Evolutionary conservation across 805 yeast species (phyloP).

Genomic region (Yamadazyma scolyti): DNA sequence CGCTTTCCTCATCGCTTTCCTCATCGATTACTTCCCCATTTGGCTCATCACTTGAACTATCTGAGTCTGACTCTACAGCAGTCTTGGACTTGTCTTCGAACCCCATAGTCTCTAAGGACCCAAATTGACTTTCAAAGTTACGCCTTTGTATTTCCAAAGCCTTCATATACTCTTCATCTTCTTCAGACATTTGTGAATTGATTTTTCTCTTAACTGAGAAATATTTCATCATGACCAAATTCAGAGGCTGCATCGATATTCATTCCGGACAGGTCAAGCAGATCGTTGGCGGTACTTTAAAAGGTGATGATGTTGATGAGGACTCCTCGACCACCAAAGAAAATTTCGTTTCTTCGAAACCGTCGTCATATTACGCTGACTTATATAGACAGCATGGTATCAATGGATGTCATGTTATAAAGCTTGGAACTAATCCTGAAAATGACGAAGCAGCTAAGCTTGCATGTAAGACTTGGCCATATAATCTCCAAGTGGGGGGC

Average conservation of each 20-base stretch:
- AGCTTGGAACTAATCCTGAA: conserved; percentile 70
- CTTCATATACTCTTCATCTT: conserved; percentile 29
- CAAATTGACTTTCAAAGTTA: conserved; percentile 64
- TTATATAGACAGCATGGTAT: conserved; percentile 61
- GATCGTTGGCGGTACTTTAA: conserved; percentile 90
- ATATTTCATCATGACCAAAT: conserved; percentile 69
- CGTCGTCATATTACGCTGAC: conserved; percentile 71
- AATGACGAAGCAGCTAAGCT: conserved; percentile 80
- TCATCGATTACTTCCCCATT: conserved; percentile 20
- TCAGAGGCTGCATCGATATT: conserved; percentile 92
- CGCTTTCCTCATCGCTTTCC: conserved; percentile 12
- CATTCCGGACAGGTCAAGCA: conserved; percentile 96
- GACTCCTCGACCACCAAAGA: conserved; percentile 23
- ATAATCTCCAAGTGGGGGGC: conserved; percentile 82
- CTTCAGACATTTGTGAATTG: background rate
- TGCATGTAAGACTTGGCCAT: conserved; percentile 76
- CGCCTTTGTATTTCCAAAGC: conserved; percentile 51
- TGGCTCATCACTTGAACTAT: conserved; percentile 19
- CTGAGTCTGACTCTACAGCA: conserved; percentile 7
- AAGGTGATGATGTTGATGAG: conserved; percentile 44
- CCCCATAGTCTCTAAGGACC: conserved; percentile 49
- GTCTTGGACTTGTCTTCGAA: conserved; percentile 25
- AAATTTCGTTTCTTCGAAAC: conserved; percentile 74
- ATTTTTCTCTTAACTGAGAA: background rate
- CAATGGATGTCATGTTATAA: conserved; percentile 86